Evolutionary conservation across 1,284 basidiomycete genomes (phyloP).

Genomic region (Gymnopus androsaceus): DNA sequence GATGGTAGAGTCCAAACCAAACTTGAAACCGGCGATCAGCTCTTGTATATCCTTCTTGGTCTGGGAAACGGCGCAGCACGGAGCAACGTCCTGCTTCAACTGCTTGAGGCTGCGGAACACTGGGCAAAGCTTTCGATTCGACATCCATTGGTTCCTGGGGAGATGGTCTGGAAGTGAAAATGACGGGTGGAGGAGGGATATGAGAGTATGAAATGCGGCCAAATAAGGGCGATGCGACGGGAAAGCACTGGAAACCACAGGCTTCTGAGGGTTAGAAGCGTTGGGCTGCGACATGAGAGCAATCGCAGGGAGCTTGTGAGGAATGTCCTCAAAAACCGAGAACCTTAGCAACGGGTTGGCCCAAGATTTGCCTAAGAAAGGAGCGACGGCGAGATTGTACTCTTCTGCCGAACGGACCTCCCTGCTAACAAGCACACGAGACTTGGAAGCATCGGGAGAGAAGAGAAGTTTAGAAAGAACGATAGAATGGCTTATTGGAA

Average conservation of each 20-base stretch:
- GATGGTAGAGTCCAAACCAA: conserved; percentile 32
- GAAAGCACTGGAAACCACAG: conserved; percentile 12
- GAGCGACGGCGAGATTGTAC: conserved; percentile 52
- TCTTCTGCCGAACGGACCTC: conserved; percentile 61
- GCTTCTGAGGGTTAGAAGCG: conserved; percentile 10
- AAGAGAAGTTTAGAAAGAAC: conserved; percentile 69
- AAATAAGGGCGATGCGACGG: conserved; percentile 2
- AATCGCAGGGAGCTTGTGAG: conserved; percentile 37
- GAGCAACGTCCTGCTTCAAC: conserved; percentile 9
- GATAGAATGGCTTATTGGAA: conserved; percentile 59
- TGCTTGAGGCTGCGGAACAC: neutral
- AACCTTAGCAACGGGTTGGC: conserved; percentile 63
- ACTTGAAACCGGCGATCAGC: conserved; percentile 60
- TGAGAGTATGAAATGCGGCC: conserved; percentile 29
- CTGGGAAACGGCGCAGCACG: conserved; percentile 55
- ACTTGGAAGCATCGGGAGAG: conserved; percentile 52
- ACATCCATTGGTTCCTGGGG: conserved; percentile 30
- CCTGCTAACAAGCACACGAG: conserved; percentile 60
- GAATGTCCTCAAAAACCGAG: conserved; percentile 54
- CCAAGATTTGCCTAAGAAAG: conserved; percentile 52
- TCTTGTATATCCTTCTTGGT: conserved; percentile 55
- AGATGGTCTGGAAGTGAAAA: conserved; percentile 30
- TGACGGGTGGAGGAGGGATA: conserved; percentile 41
- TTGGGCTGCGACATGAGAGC: neutral
- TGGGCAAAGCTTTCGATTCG: neutral